These are phyloP conservation scores for Cladosporium austrohemisphaericum DNA, from an alignment of 2,329 filamentous ascomycete species.

Conservation along the genomic window DNA sequence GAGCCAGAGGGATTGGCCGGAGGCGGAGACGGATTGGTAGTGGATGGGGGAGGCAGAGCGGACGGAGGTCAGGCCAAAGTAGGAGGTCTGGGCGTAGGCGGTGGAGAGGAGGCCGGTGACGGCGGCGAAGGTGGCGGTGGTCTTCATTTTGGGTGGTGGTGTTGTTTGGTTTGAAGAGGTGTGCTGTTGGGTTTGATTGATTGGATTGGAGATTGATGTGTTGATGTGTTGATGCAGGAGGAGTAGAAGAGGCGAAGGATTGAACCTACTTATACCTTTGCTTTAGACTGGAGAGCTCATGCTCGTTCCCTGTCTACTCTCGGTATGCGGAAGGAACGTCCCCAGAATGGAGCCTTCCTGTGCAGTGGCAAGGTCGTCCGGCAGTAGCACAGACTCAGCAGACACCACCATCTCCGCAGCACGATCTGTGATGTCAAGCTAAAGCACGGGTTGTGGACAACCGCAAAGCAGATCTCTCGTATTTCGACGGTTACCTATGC, in stretches of 20 bases:
- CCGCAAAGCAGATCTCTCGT: conserved; percentile 8
- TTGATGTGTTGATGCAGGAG: conserved; percentile 2
- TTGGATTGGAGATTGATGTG: not conserved
- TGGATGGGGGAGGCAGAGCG: conserved; percentile 29
- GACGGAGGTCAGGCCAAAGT: conserved; percentile 27
- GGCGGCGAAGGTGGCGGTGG: conserved; percentile 15
- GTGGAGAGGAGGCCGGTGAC: conserved; percentile 19
- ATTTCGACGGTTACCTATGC: conserved; percentile 4
- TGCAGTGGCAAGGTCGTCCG: conserved; percentile 2
- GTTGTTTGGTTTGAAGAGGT: too few species aligned
- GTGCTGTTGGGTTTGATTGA: not conserved
- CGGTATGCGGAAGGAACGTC: conserved; percentile 1
- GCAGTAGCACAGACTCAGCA: conserved; percentile 4
- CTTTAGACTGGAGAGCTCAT: not conserved
- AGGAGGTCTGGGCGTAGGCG: conserved; percentile 23
- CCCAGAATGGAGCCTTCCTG: not conserved
- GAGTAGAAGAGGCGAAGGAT: not conserved
- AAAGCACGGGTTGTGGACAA: conserved; percentile 9
- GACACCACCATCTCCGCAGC: conserved; percentile 1
- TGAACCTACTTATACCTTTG: conserved; percentile 10
- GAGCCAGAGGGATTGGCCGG: conserved; percentile 26
- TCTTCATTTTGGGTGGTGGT: conserved; percentile 24
- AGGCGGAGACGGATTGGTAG: conserved; percentile 26
- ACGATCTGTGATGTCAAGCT: not conserved
- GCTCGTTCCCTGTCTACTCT: not conserved